Evolutionary conservation across 495 filamentous ascomycete genomes (phyloP).

Genomic region (Gamarada debralockiae): DNA sequence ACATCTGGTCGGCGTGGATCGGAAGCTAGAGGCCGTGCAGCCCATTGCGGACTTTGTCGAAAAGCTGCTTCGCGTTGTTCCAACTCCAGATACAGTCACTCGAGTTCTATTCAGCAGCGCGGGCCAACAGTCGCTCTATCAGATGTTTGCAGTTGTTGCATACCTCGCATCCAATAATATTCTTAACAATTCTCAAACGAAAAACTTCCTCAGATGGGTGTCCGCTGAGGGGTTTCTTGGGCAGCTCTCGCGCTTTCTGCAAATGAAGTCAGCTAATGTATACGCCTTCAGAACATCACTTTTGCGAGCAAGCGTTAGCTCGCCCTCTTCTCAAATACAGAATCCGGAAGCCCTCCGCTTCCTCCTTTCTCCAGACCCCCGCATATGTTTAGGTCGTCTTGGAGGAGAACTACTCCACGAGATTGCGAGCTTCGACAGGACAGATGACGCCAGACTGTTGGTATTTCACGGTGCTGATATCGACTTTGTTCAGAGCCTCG

Average conservation of each 20-base stretch:
- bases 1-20: slow-evolving; percentile 2
- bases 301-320: slow-evolving; percentile 1
- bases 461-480: slow-evolving; percentile 3
- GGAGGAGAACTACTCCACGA: slow-evolving; percentile 6
- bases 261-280: background rate
- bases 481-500: slow-evolving; percentile 1
- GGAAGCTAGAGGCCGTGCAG: slow-evolving; percentile 2
- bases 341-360: background rate
- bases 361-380: slow-evolving; percentile 1
- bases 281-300: slow-evolving; percentile 2
- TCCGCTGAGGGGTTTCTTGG: background rate
- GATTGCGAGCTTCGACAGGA: background rate
- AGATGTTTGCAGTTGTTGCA: slow-evolving; percentile 3
- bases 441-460: slow-evolving; percentile 1
- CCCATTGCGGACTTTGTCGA: slow-evolving; percentile 2
- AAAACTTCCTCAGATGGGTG: background rate
- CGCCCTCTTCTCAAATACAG: background rate
- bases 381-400: slow-evolving; percentile 1
- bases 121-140: slow-evolving; percentile 1
- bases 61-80: background rate
- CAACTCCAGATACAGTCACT: background rate
- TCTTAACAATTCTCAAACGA: background rate
- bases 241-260: slow-evolving; percentile 5
- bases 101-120: background rate
- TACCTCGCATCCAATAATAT: slow-evolving; percentile 8